phyloP scores from a whole-genome alignment of 768 basidiomycete species.

The Favolaschia claudopus region DNA sequence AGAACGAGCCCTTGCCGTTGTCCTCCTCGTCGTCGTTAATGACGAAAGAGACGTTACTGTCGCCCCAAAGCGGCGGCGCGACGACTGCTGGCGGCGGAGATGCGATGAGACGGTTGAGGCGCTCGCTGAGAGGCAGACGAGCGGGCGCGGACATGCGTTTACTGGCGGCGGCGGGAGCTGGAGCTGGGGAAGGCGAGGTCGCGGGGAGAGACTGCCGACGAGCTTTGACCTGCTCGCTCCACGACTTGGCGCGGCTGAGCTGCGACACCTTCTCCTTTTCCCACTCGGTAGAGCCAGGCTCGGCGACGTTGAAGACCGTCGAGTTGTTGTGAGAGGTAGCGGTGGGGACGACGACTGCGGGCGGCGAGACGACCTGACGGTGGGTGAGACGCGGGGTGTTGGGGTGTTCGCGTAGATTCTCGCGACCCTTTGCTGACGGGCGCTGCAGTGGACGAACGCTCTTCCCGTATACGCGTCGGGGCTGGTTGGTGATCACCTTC shows the following conservation, averaged over 20 bases:
- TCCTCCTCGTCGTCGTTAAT: not conserved
- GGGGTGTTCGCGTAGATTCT: too few relatives aligned
- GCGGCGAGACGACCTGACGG: too few relatives aligned
- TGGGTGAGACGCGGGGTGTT: too few relatives aligned
- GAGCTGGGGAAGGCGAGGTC: not conserved
- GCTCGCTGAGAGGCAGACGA: not conserved
- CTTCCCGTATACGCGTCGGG: too few relatives aligned
- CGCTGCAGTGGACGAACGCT: too few relatives aligned
- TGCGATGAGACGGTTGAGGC: not conserved
- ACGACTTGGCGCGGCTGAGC: not conserved
- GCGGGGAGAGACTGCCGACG: not conserved
- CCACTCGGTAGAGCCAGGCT: not conserved
- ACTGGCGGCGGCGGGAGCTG: not conserved
- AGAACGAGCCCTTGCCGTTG: not conserved
- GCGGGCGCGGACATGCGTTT: not conserved
- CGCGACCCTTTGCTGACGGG: too few relatives aligned
- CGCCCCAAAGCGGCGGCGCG: slow-evolving; percentile 9
- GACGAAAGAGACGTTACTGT: not conserved
- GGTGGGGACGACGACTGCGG: too few relatives aligned
- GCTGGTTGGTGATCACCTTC: too few relatives aligned
- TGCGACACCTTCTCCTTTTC: not conserved
- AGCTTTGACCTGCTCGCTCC: not conserved
- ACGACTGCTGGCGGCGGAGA: not conserved
- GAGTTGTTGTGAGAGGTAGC: not conserved
- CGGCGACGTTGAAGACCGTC: not conserved